Percentiles rank a stretch among this genome's conserved stretches.
phyloP scores from a whole-genome alignment of 176 grass and related monocot species.

The Echinochloa phyllopogon region DNA sequence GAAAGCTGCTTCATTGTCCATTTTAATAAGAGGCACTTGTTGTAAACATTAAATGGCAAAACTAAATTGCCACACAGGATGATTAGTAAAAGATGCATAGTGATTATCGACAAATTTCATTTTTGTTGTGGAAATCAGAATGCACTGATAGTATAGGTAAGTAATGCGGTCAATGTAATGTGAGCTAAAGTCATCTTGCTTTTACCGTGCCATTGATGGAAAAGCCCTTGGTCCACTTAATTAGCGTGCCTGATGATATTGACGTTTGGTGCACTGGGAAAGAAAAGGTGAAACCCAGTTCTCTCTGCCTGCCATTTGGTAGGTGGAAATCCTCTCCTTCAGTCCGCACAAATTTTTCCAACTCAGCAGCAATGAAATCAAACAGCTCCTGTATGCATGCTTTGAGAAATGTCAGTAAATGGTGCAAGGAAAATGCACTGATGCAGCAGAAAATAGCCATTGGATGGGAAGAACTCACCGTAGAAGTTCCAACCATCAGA shows the following conservation, averaged over 20 bases:
- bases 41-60: not conserved
- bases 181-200: not conserved
- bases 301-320: conserved; percentile 74
- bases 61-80: conserved; percentile 25
- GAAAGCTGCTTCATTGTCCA: not conserved
- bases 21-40: not conserved
- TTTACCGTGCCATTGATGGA: conserved; percentile 82
- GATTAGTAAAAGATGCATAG: not conserved
- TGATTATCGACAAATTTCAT: not conserved
- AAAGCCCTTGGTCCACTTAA: conserved; percentile 98
- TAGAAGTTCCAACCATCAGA: conserved; percentile 82
- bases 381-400: conserved; percentile 70
- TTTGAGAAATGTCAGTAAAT: conserved; percentile 43
- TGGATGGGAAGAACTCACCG: conserved; percentile 48
- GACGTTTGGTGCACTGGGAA: conserved; percentile 91
- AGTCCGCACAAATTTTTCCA: conserved; percentile 77
- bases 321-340: conserved; percentile 81
- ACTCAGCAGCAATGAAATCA: conserved; percentile 83
- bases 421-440: conserved; percentile 20
- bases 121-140: not conserved
- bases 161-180: conserved; percentile 18
- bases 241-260: conserved; percentile 79
- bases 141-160: not conserved
- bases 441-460: conserved; percentile 1
- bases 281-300: conserved; percentile 94